These are phyloP conservation scores for Leccinum ochraceum DNA, from an alignment of 768 basidiomycete species.

Conservation along the genomic window DNA sequence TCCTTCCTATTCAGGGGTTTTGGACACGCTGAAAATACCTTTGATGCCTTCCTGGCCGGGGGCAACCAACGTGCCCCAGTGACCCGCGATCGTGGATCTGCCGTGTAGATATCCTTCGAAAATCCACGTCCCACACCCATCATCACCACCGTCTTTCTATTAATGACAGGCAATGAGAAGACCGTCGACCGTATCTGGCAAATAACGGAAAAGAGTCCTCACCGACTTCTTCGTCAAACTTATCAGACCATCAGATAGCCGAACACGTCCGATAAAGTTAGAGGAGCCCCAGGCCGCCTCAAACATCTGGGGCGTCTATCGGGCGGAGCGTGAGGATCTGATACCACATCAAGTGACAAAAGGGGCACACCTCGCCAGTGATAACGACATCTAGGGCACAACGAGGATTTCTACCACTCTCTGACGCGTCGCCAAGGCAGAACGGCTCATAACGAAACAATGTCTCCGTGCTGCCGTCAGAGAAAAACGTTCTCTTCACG, in stretches of 20 bases:
- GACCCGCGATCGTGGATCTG: slow-evolving; percentile 52
- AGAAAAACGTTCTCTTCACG: slow-evolving; percentile 27
- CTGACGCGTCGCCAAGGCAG: slow-evolving; percentile 29
- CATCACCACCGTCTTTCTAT: slow-evolving; percentile 43
- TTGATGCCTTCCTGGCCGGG: slow-evolving; percentile 38
- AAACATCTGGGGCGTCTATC: slow-evolving; percentile 53
- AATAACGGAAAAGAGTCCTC: slow-evolving; percentile 23
- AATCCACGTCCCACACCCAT: slow-evolving; percentile 50
- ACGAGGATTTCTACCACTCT: slow-evolving; percentile 29
- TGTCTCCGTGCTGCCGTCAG: slow-evolving; percentile 27
- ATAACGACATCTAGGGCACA: slow-evolving; percentile 39
- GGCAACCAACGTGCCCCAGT: slow-evolving; percentile 45
- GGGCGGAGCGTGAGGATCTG: slow-evolving; percentile 23
- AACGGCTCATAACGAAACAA: slow-evolving; percentile 34
- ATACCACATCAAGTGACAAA: slow-evolving; percentile 22
- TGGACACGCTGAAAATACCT: slow-evolving; percentile 62
- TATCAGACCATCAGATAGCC: slow-evolving; percentile 56
- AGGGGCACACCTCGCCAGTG: slow-evolving; percentile 32
- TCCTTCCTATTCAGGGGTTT: slow-evolving; percentile 35
- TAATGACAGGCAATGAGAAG: slow-evolving; percentile 7
- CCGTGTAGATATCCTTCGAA: slow-evolving; percentile 58
- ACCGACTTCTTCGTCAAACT: slow-evolving; percentile 64
- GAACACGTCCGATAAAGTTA: slow-evolving; percentile 57
- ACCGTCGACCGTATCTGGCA: background rate
- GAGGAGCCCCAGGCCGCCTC: slow-evolving; percentile 70